Base-by-base conservation (phyloP, 441 rosid species). In the Populus hybrid region DNA sequence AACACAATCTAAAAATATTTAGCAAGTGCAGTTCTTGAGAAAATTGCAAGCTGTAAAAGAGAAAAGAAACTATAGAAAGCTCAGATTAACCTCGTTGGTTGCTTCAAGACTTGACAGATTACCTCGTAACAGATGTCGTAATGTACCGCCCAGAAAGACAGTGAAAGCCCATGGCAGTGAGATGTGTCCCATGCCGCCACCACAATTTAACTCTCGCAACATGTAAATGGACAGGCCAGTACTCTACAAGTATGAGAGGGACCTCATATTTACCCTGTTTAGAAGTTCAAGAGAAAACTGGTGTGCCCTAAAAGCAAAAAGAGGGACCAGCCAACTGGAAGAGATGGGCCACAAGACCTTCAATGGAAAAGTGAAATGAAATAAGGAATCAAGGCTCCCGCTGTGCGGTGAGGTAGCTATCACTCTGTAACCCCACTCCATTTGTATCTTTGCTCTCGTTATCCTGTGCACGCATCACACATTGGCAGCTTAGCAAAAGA, bases 331-430 rank as follows among this genome's bases (percentile, higher is more conserved):
- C 81, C 77, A 71, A 50, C 75, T 69, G 70, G 72, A 24, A 8
- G 9, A 53, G 9, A 75, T 80, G 84, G 84, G 81, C 81, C 82
- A 78, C 72, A 10, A 72, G 72, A 65, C 78, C 71, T 75, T 8
- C 30, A 6, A 38, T 34, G 8, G 57, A 38, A 79, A 76, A 34
- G 61, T 7, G 5, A 21, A n/a, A n/a, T 20, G 73, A 35, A 24
- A 57, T 30, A 0, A 36, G 30, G 2, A 36, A 40, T 14, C 2
- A 16, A 78, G 81, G 72, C 82, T 79, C 79, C 70, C 82, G 14
- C 16, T 3, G 10, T 14, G 42, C 8, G 8, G 8, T 35, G 38
- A 35, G 38, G 38, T 35, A 35, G 38, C 38, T 35, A 35, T 35
- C 38, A 35, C 4, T 38, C 10, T 38, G 10, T 38, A 38, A 38